Percentiles rank a stretch among this genome's conserved stretches.
phyloP scores from a whole-genome alignment of 2,329 filamentous ascomycete species.

The Penicillium olsonii region DNA sequence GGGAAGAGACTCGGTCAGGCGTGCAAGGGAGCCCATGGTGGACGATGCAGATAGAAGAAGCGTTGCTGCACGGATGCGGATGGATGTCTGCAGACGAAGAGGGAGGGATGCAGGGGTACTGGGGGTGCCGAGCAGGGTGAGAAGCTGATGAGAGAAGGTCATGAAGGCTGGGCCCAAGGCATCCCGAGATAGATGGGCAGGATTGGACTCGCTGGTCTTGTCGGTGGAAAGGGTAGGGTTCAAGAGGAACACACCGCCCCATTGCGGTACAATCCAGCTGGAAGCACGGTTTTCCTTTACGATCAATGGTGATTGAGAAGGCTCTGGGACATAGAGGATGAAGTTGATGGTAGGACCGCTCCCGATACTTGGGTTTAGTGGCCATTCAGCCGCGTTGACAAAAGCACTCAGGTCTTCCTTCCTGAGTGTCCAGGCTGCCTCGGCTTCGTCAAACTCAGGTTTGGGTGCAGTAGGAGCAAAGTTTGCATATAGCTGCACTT shows the following conservation, averaged over 20 bases:
- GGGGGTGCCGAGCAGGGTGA: slow-evolving; percentile 84
- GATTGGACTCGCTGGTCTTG: slow-evolving; percentile 36
- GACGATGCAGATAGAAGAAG: slow-evolving; percentile 87
- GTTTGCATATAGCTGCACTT: slow-evolving; percentile 87
- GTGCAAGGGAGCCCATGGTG: slow-evolving; percentile 87
- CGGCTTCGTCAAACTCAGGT: slow-evolving; percentile 55
- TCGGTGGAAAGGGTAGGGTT: slow-evolving; percentile 49
- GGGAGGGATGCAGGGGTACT: slow-evolving; percentile 76
- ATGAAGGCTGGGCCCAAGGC: slow-evolving; percentile 78
- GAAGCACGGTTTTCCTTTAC: slow-evolving; percentile 63
- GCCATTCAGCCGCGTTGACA: slow-evolving; percentile 98
- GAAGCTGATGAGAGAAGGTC: slow-evolving; percentile 85
- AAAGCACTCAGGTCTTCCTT: slow-evolving; percentile 91
- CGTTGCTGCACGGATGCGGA: slow-evolving; percentile 81
- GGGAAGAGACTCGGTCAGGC: slow-evolving; percentile 77
- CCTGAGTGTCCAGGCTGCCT: slow-evolving; percentile 67
- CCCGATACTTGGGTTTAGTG: slow-evolving; percentile 89
- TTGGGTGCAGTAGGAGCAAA: slow-evolving; percentile 63
- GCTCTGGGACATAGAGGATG: slow-evolving; percentile 81
- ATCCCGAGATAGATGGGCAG: slow-evolving; percentile 60
- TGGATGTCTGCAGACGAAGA: slow-evolving; percentile 78
- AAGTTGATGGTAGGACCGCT: slow-evolving; percentile 95
- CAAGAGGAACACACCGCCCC: slow-evolving; percentile 77
- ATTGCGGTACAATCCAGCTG: slow-evolving; percentile 94
- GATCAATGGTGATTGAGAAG: slow-evolving; percentile 60